A percentile compares a stretch with the other conserved stretches of the same genome.
Evolutionary conservation across 768 basidiomycete genomes (phyloP).

Genomic region (Mycena rosella): DNA sequence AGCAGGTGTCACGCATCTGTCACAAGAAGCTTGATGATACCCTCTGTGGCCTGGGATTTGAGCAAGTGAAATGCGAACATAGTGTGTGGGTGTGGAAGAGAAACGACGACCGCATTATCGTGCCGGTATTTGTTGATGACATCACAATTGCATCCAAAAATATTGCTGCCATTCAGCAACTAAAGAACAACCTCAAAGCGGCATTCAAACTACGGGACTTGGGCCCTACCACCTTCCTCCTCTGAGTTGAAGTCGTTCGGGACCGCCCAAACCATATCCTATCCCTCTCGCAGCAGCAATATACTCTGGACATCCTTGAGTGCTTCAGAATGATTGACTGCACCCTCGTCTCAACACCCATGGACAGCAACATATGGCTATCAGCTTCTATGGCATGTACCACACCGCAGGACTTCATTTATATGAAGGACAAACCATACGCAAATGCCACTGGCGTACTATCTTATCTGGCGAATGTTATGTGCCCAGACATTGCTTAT

Average conservation of each 20-base stretch:
- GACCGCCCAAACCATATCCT: neutral
- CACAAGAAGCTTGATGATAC: constrained; percentile 33
- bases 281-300: constrained; percentile 9
- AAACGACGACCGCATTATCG: constrained; percentile 37
- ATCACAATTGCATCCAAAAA: constrained; percentile 33
- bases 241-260: neutral
- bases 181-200: constrained; percentile 41
- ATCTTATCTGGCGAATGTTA: constrained; percentile 9
- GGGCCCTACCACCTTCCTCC: constrained; percentile 13
- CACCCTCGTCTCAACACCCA: constrained; percentile 4
- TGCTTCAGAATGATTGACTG: constrained; percentile 2
- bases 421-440: constrained; percentile 19
- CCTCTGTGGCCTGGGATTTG: constrained; percentile 42
- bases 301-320: neutral
- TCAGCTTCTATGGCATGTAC: neutral
- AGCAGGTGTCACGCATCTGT: constrained; percentile 48
- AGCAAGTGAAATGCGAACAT: constrained; percentile 40
- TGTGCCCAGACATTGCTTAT: constrained; percentile 19
- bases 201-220: constrained; percentile 7
- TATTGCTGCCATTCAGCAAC: constrained; percentile 24
- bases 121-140: constrained; percentile 49
- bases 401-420: neutral
- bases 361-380: neutral
- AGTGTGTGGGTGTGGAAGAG: constrained; percentile 42
- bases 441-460: constrained; percentile 2